Base-by-base conservation (phyloP, 192 early-diverging fungal genomes). In the Geranomyces variabilis region DNA sequence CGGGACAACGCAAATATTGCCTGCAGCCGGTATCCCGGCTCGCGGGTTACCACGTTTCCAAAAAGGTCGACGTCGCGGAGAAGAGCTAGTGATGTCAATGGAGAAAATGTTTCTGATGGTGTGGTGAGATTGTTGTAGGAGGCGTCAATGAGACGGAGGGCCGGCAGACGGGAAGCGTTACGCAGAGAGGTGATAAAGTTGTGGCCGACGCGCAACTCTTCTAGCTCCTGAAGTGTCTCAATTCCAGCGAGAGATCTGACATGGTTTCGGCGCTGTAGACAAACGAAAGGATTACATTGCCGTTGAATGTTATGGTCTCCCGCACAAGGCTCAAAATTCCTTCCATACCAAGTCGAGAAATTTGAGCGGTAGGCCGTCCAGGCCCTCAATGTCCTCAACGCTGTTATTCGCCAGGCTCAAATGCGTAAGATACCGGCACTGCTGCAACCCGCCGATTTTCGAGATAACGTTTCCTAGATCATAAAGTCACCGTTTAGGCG, bases 341-440 rank as follows among this genome's bases (percentile, higher is more conserved):
- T 26, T 30, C 44, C 71, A 59, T 77, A 87, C 86, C 57, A 85
- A 33, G 74, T 87, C 78, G 61, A 88, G 60, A 36, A 58, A 76
- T 57, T 80, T 79, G 1, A 86, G 61, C 17, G 84, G 84, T 26
- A 85, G 55, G 14, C 70, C 66, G 0, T 81, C 72, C 44, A 88
- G 60, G 21, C 77, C 76, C 26, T 76, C 67, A 24, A 88, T 79
- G 14, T 60, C 33, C 7, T 60, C 33, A 63, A 88, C 77, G 12
- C 63, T 59, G 56, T 88, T 88, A 49, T 74, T 74, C 5, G 66
- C 62, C 19, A 84, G 43, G 17, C 78, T 81, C 19, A 88, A 61
- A 55, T 82, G 72, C 0, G 74, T 84, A 19, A 88, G 68, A 66
- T 79, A 80, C 29, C 45, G 22, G 55, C 82, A 86, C 17, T 80